phyloP scores from a whole-genome alignment of 306 rosid genomes.

The Vachellia pachyceras region DNA sequence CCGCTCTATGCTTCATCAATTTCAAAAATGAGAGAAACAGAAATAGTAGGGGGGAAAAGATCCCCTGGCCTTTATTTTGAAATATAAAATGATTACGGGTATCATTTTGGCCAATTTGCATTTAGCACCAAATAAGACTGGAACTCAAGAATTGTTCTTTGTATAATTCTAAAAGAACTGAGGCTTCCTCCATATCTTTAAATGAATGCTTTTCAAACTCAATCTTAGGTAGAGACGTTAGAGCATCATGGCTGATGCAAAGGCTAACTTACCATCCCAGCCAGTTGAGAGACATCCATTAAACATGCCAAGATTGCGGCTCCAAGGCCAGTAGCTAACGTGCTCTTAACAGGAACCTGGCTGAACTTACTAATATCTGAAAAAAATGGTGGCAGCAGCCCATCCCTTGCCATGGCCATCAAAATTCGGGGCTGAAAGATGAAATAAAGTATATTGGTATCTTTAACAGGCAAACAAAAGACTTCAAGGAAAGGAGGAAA shows the following conservation, averaged over 20 bases:
- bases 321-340: slow-evolving; percentile 69
- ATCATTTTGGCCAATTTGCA: too few relatives aligned
- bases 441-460: slow-evolving; percentile 7
- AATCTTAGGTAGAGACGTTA: background rate
- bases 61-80: background rate
- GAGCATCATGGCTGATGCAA: slow-evolving; percentile 7
- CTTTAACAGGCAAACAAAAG: background rate
- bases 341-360: slow-evolving; percentile 54
- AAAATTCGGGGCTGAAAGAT: slow-evolving; percentile 50
- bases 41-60: background rate
- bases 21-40: background rate
- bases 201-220: slow-evolving; percentile 5
- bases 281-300: slow-evolving; percentile 85
- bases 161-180: background rate
- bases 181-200: background rate
- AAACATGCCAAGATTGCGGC: slow-evolving; percentile 73
- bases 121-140: background rate
- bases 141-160: background rate
- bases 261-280: slow-evolving; percentile 80
- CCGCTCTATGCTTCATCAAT: background rate
- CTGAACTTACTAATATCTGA: slow-evolving; percentile 43
- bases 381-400: slow-evolving; percentile 52
- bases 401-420: slow-evolving; percentile 61
- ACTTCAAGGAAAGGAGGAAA: background rate
- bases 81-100: background rate